Evolutionary conservation across 768 basidiomycete species (phyloP).

Genomic region (Naematelia encephala): DNA sequence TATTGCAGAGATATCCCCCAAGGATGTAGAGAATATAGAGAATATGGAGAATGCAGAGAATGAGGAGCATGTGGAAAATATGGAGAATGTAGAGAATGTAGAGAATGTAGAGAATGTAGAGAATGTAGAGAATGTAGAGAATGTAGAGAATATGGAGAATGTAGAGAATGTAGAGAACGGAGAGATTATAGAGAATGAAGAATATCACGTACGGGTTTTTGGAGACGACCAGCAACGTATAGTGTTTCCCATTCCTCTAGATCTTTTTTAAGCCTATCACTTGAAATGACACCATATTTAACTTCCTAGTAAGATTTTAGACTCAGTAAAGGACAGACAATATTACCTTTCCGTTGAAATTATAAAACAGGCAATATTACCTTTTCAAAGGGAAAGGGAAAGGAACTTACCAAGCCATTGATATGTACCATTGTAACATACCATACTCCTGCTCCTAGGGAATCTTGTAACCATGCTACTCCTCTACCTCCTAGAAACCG

Average conservation of each 20-base stretch:
- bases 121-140: no score
- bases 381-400: no score
- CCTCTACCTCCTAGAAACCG: conserved; percentile 77
- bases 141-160: neutral
- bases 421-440: conserved; percentile 88
- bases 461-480: conserved; percentile 69
- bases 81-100: no score
- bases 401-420: conserved; percentile 68
- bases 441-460: conserved; percentile 76
- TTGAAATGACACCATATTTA: conserved; percentile 94
- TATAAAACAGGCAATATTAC: no score
- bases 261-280: conserved; percentile 84
- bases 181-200: neutral
- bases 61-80: no score
- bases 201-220: conserved; percentile 71
- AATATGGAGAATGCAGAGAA: no score
- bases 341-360: no score
- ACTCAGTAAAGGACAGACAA: no score
- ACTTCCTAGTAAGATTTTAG: conserved; percentile 60
- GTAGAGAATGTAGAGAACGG: neutral
- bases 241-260: conserved; percentile 87
- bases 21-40: no score
- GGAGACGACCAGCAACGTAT: conserved; percentile 93
- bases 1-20: no score
- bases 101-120: no score